phyloP scores from a whole-genome alignment of 2,329 filamentous ascomycete genomes.

The Trichophyton equinum region DNA sequence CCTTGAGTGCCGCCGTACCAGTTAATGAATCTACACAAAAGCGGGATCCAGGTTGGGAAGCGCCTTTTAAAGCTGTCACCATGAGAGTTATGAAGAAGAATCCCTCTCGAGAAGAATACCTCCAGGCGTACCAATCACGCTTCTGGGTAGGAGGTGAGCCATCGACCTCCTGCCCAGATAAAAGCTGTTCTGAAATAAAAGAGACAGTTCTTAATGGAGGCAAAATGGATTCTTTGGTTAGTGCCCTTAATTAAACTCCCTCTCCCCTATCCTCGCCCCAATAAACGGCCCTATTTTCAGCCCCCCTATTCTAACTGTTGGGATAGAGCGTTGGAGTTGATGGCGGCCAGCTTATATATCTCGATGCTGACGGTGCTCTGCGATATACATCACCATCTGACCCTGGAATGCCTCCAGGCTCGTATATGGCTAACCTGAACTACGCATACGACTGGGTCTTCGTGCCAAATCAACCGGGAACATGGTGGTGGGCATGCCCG shows the following conservation, averaged over 20 bases:
- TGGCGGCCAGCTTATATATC: slow-evolving; percentile 4
- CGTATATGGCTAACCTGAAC: neutral
- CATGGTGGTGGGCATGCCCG: slow-evolving; percentile 5
- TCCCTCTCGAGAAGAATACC: neutral
- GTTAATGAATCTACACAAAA: neutral
- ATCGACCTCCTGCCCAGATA: neutral
- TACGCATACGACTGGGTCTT: neutral
- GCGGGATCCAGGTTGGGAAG: neutral
- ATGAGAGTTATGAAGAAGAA: neutral
- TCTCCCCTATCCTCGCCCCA: neutral
- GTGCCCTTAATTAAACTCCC: neutral
- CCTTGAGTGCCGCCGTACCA: neutral
- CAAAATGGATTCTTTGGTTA: neutral
- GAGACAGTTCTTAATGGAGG: slow-evolving; percentile 4
- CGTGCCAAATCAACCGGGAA: neutral
- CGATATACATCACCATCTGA: neutral
- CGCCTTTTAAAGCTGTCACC: neutral
- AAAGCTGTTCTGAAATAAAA: neutral
- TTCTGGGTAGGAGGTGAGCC: slow-evolving; percentile 4
- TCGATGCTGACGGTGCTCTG: slow-evolving; percentile 4
- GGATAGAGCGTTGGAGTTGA: neutral
- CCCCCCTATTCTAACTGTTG: neutral
- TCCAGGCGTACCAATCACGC: neutral
- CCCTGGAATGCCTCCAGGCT: neutral
- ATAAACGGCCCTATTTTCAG: neutral